phyloP scores from a whole-genome alignment of 2,329 filamentous ascomycete species.

The Colletotrichum brevisporum region DNA sequence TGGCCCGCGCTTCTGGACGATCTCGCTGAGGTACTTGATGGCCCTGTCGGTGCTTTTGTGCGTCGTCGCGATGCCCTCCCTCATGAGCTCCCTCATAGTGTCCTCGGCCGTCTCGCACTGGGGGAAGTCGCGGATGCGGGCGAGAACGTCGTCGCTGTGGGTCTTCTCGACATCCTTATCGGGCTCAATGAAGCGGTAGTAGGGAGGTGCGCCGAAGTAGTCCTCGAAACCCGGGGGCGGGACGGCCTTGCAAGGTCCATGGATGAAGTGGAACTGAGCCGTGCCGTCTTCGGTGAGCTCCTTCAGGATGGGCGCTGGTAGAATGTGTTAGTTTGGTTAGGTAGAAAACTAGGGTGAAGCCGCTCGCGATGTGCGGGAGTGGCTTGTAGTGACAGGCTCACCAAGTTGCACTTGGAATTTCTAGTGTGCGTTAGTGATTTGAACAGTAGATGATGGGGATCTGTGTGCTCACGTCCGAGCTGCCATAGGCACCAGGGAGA shows the following conservation, averaged over 20 bases:
- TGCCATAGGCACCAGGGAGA: slow-evolving; percentile 71
- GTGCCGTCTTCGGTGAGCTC: slow-evolving; percentile 61
- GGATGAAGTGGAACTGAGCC: slow-evolving; percentile 65
- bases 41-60: slow-evolving; percentile 56
- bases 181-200: slow-evolving; percentile 69
- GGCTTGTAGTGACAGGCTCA: slow-evolving; percentile 45
- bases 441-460: slow-evolving; percentile 33
- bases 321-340: slow-evolving; percentile 38
- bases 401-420: slow-evolving; percentile 70
- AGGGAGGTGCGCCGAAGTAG: slow-evolving; percentile 69
- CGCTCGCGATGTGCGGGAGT: slow-evolving; percentile 3
- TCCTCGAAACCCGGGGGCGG: slow-evolving; percentile 69
- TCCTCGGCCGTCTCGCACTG: slow-evolving; percentile 67
- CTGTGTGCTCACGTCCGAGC: slow-evolving; percentile 61
- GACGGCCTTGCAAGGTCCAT: slow-evolving; percentile 63
- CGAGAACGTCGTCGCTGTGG: slow-evolving; percentile 61
- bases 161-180: slow-evolving; percentile 60
- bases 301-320: slow-evolving; percentile 62
- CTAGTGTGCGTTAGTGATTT: slow-evolving; percentile 48
- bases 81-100: slow-evolving; percentile 66
- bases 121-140: slow-evolving; percentile 68
- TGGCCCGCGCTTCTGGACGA: slow-evolving; percentile 60
- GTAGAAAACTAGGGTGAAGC: slow-evolving; percentile 2
- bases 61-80: slow-evolving; percentile 55
- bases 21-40: slow-evolving; percentile 58